Base-by-base conservation (phyloP, 495 filamentous ascomycete species). In the Xeromyces bisporus region DNA sequence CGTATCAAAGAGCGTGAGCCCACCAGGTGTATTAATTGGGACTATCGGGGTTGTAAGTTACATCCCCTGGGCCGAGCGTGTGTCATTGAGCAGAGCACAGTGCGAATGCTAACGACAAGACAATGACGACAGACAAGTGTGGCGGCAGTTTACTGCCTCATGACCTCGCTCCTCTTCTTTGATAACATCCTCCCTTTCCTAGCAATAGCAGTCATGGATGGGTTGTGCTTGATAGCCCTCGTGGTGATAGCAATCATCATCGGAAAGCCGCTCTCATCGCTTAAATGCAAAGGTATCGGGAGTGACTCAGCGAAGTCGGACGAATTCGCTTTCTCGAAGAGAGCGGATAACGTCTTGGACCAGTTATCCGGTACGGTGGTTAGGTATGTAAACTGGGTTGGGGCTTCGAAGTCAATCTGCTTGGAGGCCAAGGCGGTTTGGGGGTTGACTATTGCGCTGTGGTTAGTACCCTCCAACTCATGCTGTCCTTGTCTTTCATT, bases 391-490 rank as follows among this genome's bases (percentile, higher is more conserved):
- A 48, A 63, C 37, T 78, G 73, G 73, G 65, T 80, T 39, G 63
- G 73, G 17, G 61, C 64, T 8, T 76, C 67, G 32, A 74, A 73
- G 57, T 50, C 66, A 10, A 77, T 80, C 35, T 93, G 87, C 59
- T 71, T 69, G 40, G 74, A 89, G 64, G 77, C 78, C 53, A 93
- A 93, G 62, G 71, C 77, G 7, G 73, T 86, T 38, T 93, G 84
- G 87, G 87, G 84, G 11, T 51, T 93, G 34, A 67, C 69, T 53
- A 92, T 93, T 60, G 75, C 78, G 4, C 61, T 87, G 20, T 87
- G 70, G 71, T 76, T 40, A 41, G 64, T 60, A 8, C 12, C 17
- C 23, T n/a, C n/a, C 23, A 15, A n/a, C 21, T 2, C 26, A 3
- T 29, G 26, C 35, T 14, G 11, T 33, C 12, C 9, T 4, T 0